A percentile compares a stretch with the other conserved stretches of the same genome.
These are phyloP conservation scores for Phytophthora hibernalis DNA, from an alignment of 352 stramenopile species.

Conservation along the genomic window DNA sequence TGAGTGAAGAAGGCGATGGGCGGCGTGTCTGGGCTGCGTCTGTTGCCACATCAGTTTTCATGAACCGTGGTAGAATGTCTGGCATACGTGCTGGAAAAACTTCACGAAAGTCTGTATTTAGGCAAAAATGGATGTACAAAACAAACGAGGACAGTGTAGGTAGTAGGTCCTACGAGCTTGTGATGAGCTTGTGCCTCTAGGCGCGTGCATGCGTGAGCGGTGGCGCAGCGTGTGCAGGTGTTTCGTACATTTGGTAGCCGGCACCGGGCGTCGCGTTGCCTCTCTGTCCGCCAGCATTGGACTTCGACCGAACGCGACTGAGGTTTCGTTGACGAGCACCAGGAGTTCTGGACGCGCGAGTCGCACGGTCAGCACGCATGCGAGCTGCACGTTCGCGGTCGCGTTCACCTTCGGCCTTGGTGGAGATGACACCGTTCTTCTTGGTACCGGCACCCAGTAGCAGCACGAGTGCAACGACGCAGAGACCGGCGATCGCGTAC, in stretches of 20 bases:
- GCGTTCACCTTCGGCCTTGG: constrained; percentile 49
- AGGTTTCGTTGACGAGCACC: constrained; percentile 62
- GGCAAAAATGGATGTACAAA: constrained; percentile 39
- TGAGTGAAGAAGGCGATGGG: no score
- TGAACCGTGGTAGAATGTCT: no score
- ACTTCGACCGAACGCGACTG: constrained; percentile 67
- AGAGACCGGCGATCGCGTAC: constrained; percentile 56
- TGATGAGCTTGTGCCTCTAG: constrained; percentile 21
- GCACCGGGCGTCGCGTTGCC: constrained; percentile 29
- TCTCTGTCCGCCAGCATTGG: constrained; percentile 40
- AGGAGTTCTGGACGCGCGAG: constrained; percentile 49
- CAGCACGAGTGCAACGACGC: constrained; percentile 51
- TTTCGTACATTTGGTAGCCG: constrained; percentile 72
- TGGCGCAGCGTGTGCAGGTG: constrained; percentile 45
- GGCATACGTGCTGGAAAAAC: no score
- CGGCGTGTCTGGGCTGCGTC: no score
- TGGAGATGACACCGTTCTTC: constrained; percentile 72
- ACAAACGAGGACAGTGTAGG: constrained; percentile 28
- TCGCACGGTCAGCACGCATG: constrained; percentile 45
- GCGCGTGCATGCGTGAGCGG: constrained; percentile 47
- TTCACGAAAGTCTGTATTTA: constrained; percentile 44
- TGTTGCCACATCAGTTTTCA: no score
- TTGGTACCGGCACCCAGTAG: constrained; percentile 60
- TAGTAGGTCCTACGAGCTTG: constrained; percentile 5
- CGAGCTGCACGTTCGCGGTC: constrained; percentile 55